A percentile compares a stretch with the other conserved stretches of the same genome.
Evolutionary conservation across 805 yeast species (phyloP).

Genomic region (Ogataea ramenticola): DNA sequence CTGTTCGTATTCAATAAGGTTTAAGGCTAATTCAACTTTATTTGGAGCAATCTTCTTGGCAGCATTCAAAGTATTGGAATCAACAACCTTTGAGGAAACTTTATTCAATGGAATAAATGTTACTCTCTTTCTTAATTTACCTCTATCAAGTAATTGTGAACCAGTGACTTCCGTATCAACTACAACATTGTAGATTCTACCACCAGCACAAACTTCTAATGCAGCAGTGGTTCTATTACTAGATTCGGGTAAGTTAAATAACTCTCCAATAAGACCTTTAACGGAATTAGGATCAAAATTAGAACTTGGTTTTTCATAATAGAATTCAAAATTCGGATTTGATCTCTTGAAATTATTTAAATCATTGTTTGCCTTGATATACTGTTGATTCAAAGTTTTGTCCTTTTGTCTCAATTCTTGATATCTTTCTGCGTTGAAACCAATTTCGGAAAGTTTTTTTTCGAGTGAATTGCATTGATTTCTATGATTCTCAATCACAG

Average conservation of each 20-base stretch:
- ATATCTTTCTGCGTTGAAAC: constrained; percentile 45
- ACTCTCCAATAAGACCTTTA: constrained; percentile 84
- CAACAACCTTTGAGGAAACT: constrained; percentile 55
- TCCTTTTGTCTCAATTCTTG: constrained; percentile 41
- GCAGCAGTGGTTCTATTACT: constrained; percentile 67
- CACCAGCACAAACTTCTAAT: constrained; percentile 91
- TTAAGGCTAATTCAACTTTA: constrained; percentile 83
- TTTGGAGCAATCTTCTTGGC: constrained; percentile 80
- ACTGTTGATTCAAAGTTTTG: constrained; percentile 32
- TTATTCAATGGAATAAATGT: constrained; percentile 91
- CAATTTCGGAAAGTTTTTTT: constrained; percentile 39
- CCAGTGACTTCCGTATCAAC: constrained; percentile 86
- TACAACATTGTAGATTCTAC: constrained; percentile 78
- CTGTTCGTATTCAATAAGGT: constrained; percentile 65
- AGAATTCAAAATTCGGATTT: constrained; percentile 69
- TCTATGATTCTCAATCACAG: constrained; percentile 37
- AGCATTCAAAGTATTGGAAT: constrained; percentile 41
- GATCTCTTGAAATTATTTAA: constrained; percentile 52
- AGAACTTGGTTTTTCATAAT: constrained; percentile 57
- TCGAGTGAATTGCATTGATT: constrained; percentile 31
- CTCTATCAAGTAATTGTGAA: constrained; percentile 71
- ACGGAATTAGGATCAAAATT: constrained; percentile 57
- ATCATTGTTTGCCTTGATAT: constrained; percentile 37
- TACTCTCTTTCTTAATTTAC: constrained; percentile 71
- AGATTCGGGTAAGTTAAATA: constrained; percentile 56